A percentile compares a stretch with the other conserved stretches of the same genome.
Conservation (phyloP, 495 filamentous ascomycete species). For the Penicillium simplicissimum region DNA sequence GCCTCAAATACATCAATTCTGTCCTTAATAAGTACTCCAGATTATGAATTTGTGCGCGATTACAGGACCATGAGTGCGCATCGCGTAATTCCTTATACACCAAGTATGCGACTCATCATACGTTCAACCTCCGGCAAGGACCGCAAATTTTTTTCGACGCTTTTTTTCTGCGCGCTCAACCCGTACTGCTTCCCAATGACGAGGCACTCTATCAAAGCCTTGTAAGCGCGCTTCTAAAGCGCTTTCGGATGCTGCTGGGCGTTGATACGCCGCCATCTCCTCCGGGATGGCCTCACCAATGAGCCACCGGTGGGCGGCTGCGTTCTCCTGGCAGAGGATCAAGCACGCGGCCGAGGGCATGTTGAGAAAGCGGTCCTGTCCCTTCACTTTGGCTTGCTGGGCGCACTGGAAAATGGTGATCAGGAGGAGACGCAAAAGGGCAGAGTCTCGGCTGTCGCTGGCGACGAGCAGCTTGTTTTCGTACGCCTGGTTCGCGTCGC, state of each 20-base stretch:
- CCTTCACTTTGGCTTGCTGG: constrained; percentile 12
- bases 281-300: constrained; percentile 27
- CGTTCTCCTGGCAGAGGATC: constrained; percentile 27
- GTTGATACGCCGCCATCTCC: constrained; percentile 21
- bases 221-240: constrained; percentile 27
- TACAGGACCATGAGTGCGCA: too few species aligned
- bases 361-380: constrained; percentile 25
- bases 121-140: constrained; percentile 9
- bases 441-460: constrained; percentile 27
- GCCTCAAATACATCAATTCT: too few species aligned
- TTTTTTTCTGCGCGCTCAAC: constrained; percentile 22
- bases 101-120: constrained; percentile 18
- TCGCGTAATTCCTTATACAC: too few species aligned
- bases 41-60: too few species aligned
- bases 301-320: constrained; percentile 26
- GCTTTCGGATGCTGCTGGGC: constrained; percentile 20
- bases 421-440: constrained; percentile 25
- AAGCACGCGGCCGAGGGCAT: constrained; percentile 24
- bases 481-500: constrained; percentile 29
- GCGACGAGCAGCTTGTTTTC: constrained; percentile 26
- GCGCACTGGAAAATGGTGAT: constrained; percentile 28
- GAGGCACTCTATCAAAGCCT: constrained; percentile 26
- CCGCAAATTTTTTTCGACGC: constrained; percentile 19
- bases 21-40: too few species aligned
- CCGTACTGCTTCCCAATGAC: constrained; percentile 34